phyloP scores from a whole-genome alignment of 108 stramenopile species.

The Conticribra weissflogii region DNA sequence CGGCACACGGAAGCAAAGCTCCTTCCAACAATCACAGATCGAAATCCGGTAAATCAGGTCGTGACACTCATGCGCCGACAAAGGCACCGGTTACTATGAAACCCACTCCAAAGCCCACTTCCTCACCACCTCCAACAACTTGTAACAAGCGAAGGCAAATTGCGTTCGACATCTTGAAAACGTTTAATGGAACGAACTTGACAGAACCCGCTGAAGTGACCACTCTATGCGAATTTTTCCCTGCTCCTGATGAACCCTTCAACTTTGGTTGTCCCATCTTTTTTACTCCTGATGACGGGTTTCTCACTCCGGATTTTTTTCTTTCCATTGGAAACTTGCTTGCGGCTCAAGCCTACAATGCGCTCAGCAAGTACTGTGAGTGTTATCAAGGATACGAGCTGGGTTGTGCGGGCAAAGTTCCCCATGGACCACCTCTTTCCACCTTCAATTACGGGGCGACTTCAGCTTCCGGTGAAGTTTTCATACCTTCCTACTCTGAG shows the following conservation, averaged over 20 bases:
- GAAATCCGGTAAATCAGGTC: not conserved
- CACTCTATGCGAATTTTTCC: not conserved
- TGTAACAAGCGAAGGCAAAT: not conserved
- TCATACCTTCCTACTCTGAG: not conserved
- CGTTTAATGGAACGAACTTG: not conserved
- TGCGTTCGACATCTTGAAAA: not conserved
- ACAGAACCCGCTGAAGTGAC: not conserved
- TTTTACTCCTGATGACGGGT: not conserved
- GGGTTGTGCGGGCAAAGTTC: conserved; percentile 3
- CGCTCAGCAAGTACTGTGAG: conserved; percentile 1
- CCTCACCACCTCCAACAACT: too few species aligned
- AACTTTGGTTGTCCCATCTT: not conserved
- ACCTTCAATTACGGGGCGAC: not conserved
- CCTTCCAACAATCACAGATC: not conserved
- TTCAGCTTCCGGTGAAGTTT: not conserved
- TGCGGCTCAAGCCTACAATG: not conserved
- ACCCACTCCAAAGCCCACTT: too few species aligned
- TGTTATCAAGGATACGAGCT: not conserved
- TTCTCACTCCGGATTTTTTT: not conserved
- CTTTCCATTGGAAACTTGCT: not conserved
- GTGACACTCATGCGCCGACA: too few species aligned
- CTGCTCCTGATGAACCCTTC: not conserved
- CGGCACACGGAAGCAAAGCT: too few species aligned
- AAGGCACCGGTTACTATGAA: too few species aligned
- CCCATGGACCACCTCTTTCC: not conserved